Evolutionary conservation across 345 rosid species (phyloP), one percentile per base, ranked within the genome.

Genomic region (Kandelia obovata): DNA sequence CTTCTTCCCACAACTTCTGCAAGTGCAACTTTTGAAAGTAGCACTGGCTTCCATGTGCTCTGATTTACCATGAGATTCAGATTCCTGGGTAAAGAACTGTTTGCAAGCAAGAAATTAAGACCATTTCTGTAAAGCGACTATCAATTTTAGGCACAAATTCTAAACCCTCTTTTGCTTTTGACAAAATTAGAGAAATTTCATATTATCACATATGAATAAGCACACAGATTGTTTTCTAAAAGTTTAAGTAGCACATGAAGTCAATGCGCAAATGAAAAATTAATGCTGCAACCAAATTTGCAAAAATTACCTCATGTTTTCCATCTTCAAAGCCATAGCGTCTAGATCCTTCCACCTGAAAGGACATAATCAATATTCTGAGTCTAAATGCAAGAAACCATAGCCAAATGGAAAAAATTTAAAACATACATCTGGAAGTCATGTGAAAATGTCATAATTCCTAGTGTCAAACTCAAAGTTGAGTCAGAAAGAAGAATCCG

Each of bases 1-100:
- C 59, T 84, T 86, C 64, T 73, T 81, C 74, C 87, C 91, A 76
- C 99, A 92, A 34, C 60, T 74, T 75, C 82, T 81, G 81, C 89
- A 87, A 71, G 76, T 68, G 79, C 88, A 76, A 52, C 67, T 76
- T 65, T 72, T 80, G 76, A 65, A 68, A 31, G 62, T 75, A 56
- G 73, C 65, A 65, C 74, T 72, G 30, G 77, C 78, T 58, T 75
- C 85, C 56, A 71, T 68, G 77, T 62, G 81, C 80, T 86, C 89
- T 59, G 25, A 61, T 71, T 84, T 82, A 61, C 77, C 81, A 83
- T 55, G 71, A 73, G 79, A 72, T 68, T 70, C 75, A 16, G 85
- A 66, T 64, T 73, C 88, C 78, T 66, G 57, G 25, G 73, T 26
- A 53, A 55, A 37, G 57, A 78, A 75, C 85, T 85, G 86, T 70